These are phyloP conservation scores for Chaetomiaceae sp. DNA, from an alignment of 2,329 filamentous ascomycete genomes.

Conservation along the genomic window DNA sequence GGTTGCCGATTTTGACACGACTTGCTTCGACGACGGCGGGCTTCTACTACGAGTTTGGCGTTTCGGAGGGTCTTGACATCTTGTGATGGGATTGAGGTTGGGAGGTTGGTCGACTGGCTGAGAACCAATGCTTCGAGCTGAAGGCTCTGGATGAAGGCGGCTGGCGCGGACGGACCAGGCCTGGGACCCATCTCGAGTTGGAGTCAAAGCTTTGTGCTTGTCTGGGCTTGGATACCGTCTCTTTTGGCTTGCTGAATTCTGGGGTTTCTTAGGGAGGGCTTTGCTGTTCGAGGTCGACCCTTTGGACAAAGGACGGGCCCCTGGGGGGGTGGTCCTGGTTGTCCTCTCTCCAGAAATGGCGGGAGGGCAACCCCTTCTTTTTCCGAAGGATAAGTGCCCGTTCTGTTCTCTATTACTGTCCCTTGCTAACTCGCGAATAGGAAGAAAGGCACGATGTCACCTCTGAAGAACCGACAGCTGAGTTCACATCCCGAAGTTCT, in stretches of 20 bases:
- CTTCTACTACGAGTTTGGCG: constrained; percentile 16
- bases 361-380: constrained; percentile 44
- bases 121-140: constrained; percentile 21
- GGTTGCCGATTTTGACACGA: constrained; percentile 26
- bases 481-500: too few species aligned
- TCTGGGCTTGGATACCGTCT: constrained; percentile 46
- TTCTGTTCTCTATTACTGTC: constrained; percentile 1
- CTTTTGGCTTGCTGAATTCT: constrained; percentile 5
- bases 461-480: not conserved
- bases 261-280: constrained; percentile 18
- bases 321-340: constrained; percentile 43
- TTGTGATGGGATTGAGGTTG: constrained; percentile 14
- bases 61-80: constrained; percentile 13
- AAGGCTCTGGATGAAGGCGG: constrained; percentile 22
- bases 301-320: constrained; percentile 37
- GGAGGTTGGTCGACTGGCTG: constrained; percentile 14
- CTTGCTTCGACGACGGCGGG: constrained; percentile 25
- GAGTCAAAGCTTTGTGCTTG: constrained; percentile 92
- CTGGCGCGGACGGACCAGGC: constrained; percentile 29
- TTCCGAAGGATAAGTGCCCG: constrained; percentile 49
- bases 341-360: constrained; percentile 47
- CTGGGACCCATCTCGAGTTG: constrained; percentile 87
- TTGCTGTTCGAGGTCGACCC: constrained; percentile 26
- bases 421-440: constrained; percentile 29
- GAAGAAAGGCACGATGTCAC: not conserved